Conservation (phyloP, 345 rosid genomes). For the Brassica napus region Da-Ae NC_063446.1:73701501-73702000, state of each 20-base stretch:
- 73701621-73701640: too few relatives aligned
- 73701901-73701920: conserved; percentile 72
- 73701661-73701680: too few relatives aligned
- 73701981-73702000: conserved; percentile 78
- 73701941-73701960: conserved; percentile 51
- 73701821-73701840: neutral
- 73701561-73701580: too few relatives aligned
- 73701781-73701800: neutral
- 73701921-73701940: conserved; percentile 74
- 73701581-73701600: too few relatives aligned
- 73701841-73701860: neutral
- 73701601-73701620: too few relatives aligned
- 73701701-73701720: neutral
- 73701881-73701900: conserved; percentile 48
- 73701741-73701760: neutral
- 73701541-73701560: too few relatives aligned
- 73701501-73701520: too few relatives aligned
- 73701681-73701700: neutral
- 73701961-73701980: conserved; percentile 63
- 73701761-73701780: neutral
- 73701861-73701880: conserved; percentile 47
- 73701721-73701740: neutral
- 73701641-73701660: too few relatives aligned
- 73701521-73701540: too few relatives aligned
- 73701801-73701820: neutral